Base-by-base conservation (phyloP, 2,329 filamentous ascomycete species). In the Sphaerulina musiva region DNA sequence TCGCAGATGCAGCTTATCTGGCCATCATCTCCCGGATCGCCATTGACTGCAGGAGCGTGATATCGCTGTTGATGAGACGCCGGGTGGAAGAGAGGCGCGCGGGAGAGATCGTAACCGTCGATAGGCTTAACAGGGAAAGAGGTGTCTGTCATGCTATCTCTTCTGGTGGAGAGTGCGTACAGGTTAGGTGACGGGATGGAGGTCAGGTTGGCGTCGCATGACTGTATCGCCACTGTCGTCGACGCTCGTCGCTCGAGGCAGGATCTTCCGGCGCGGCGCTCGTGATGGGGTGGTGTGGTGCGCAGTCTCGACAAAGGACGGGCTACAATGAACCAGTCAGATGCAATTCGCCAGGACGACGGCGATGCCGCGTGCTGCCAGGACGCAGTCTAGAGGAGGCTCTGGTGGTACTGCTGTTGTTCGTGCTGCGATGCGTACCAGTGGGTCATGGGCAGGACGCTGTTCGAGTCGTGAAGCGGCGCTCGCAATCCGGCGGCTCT, bases 1-100 rank as follows among this genome's bases (percentile, higher is more conserved):
- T 84, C 84, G 75, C 93, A 98, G 65, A 97, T 95, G 80, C 93
- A 98, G 78, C 95, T 95, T 76, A 97, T 96, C 56, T 89, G 95
- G 72, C 95, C 95, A 14, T 86, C 86, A 72, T 92, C 87, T 73
- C 91, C 87, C 59, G 85, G 83, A 40, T 57, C 55, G 48, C 51
- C 59, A 34, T 60, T 57, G 26, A 59, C 50, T n/a, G 53, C 40
- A 11, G 62, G 53, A 8, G 57, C 59, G 51, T 52, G 53, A 41
- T 59, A 62, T 23, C 57, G 64, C 40, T 59, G 60, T n/a, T 59
- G 57, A 41, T 61, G 49, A 31, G 59, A 51, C 42, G 51, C 55
- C 36, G 57, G 47, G 62, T 69, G 70, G 48, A 68, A 58, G 12
- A 58, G 48, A 41, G 61, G 46, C 23, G 54, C 49, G 49, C 52